Percentiles rank a stretch among this genome's conserved stretches.
Evolutionary conservation across 2,329 filamentous ascomycete genomes (phyloP).

Genomic region (Setomelanomma holmii): DNA sequence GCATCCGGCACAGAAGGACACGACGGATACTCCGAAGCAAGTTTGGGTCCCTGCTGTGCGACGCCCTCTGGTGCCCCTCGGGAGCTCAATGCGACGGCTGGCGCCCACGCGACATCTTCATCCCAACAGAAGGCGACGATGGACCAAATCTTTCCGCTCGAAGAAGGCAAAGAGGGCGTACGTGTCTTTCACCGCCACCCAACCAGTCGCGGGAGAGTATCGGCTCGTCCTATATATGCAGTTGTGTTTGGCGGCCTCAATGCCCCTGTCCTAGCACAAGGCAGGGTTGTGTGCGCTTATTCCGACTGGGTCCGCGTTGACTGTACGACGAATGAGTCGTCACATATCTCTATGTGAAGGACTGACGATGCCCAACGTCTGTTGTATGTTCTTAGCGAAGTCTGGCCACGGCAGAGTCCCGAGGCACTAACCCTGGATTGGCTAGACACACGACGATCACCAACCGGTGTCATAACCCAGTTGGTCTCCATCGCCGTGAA

Average conservation of each 20-base stretch:
- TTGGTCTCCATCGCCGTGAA: neutral
- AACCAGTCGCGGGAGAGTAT: neutral
- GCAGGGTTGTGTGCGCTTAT: too few species aligned
- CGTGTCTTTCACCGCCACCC: neutral
- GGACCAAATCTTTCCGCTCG: too few species aligned
- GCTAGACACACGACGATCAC: neutral
- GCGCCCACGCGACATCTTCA: too few species aligned
- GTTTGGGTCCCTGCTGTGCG: neutral
- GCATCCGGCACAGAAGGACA: neutral
- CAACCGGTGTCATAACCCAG: neutral
- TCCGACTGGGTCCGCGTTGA: too few species aligned
- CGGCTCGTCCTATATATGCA: neutral
- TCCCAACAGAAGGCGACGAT: too few species aligned
- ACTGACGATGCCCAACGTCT: too few species aligned
- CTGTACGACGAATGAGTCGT: too few species aligned
- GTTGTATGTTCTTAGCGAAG: too few species aligned
- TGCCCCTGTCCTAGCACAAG: too few species aligned
- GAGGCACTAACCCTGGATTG: neutral
- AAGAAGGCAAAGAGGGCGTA: neutral
- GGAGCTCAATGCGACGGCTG: neutral
- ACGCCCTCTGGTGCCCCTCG: neutral
- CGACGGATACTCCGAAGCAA: neutral
- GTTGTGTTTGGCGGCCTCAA: too few species aligned
- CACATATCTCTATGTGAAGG: too few species aligned
- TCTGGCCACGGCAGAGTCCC: too few species aligned